Conservation (phyloP, 495 filamentous ascomycete genomes). For the Hyaloscypha variabilis region DNA sequence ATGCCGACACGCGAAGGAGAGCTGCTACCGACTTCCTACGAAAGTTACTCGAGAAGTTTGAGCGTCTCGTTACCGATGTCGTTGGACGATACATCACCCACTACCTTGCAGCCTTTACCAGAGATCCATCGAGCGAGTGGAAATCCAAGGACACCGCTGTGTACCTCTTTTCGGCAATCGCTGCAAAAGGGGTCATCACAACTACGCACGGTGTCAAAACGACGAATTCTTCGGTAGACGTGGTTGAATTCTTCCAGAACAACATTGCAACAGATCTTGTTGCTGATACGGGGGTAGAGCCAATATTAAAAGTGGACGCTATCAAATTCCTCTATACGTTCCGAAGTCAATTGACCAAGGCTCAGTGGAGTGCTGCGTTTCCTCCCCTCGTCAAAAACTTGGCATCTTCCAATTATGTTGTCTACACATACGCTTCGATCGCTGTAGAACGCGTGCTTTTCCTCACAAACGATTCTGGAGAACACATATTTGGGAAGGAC, state of each 20-base stretch:
- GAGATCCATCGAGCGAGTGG: slow-evolving; percentile 76
- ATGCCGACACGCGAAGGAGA: slow-evolving; percentile 87
- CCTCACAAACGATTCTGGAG: slow-evolving; percentile 69
- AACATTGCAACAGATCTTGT: slow-evolving; percentile 85
- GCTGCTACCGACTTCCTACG: slow-evolving; percentile 93
- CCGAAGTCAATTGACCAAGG: slow-evolving; percentile 82
- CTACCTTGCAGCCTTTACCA: slow-evolving; percentile 69
- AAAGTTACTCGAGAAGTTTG: slow-evolving; percentile 85
- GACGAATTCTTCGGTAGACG: slow-evolving; percentile 81
- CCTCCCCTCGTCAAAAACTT: slow-evolving; percentile 89
- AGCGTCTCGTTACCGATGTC: slow-evolving; percentile 76
- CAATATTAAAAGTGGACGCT: slow-evolving; percentile 93
- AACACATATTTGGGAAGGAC: slow-evolving; percentile 71
- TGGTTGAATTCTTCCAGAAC: slow-evolving; percentile 90
- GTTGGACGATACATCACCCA: slow-evolving; percentile 82
- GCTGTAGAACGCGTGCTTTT: slow-evolving; percentile 87
- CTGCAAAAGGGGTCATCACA: slow-evolving; percentile 85
- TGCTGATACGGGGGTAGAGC: slow-evolving; percentile 62
- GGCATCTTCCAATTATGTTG: slow-evolving; percentile 84
- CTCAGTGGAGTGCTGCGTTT: slow-evolving; percentile 86
- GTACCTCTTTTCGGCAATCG: slow-evolving; percentile 92
- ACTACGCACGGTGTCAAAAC: slow-evolving; percentile 83
- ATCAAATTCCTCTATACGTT: slow-evolving; percentile 98
- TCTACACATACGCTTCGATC: slow-evolving; percentile 96
- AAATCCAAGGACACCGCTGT: slow-evolving; percentile 96